Evolutionary conservation across 2,329 filamentous ascomycete genomes (phyloP).

Genomic region (Microcyclospora tardicrescens): DNA sequence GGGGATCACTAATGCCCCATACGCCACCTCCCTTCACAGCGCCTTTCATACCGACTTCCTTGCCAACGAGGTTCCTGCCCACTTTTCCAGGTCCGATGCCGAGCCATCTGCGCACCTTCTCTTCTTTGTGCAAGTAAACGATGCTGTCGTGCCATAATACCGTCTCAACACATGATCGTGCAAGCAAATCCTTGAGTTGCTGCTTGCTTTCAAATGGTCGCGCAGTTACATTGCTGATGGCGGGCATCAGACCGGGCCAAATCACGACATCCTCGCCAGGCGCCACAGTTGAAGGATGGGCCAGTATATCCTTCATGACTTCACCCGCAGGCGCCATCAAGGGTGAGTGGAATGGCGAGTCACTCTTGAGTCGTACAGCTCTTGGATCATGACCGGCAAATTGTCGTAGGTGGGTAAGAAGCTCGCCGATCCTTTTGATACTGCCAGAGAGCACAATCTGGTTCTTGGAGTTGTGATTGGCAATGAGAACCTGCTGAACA

Average conservation of each 20-base stretch:
- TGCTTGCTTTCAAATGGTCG: conserved; percentile 60
- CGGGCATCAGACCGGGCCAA: conserved; percentile 63
- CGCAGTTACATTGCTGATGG: conserved; percentile 76
- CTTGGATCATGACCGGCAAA: conserved; percentile 86
- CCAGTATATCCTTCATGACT: conserved; percentile 57
- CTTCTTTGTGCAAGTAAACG: conserved; percentile 72
- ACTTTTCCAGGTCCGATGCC: conserved; percentile 92
- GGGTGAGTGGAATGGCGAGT: conserved; percentile 82
- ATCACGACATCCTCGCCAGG: conserved; percentile 53
- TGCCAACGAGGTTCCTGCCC: conserved; percentile 82
- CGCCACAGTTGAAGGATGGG: conserved; percentile 38
- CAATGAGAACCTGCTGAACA: conserved; percentile 78
- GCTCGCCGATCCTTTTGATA: conserved; percentile 65
- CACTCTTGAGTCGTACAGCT: conserved; percentile 72
- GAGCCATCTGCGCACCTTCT: conserved; percentile 71
- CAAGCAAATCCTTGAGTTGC: conserved; percentile 65
- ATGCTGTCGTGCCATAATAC: conserved; percentile 93
- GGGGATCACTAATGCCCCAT: conserved; percentile 77
- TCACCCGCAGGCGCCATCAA: conserved; percentile 77
- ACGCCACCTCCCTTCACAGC: conserved; percentile 78
- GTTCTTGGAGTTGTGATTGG: conserved; percentile 91
- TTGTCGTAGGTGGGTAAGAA: conserved; percentile 73
- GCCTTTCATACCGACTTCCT: conserved; percentile 85
- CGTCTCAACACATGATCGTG: conserved; percentile 77
- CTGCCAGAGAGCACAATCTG: conserved; percentile 89